Evolutionary conservation across 2,329 filamentous ascomycete genomes (phyloP).

Genomic region (Apiospora arundinis): DNA sequence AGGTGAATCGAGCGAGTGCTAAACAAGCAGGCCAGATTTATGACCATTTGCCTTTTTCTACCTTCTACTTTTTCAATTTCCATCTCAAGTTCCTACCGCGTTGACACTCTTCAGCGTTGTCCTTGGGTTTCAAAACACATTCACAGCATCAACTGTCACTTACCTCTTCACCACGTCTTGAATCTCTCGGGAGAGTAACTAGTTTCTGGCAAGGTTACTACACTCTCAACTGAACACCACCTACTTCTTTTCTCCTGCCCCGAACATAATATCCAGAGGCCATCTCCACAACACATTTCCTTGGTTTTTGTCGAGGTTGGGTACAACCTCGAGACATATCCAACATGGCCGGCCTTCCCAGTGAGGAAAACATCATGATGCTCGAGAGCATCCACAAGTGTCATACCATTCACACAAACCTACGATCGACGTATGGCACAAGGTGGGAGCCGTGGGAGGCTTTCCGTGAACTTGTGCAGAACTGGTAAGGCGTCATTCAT

Average conservation of each 20-base stretch:
- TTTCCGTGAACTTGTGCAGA: conserved; percentile 43
- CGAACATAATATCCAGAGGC: background rate
- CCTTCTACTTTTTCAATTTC: no score
- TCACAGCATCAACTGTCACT: no score
- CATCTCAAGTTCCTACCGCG: no score
- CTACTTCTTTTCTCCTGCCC: background rate
- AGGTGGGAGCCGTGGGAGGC: conserved; percentile 33
- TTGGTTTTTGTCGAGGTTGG: background rate
- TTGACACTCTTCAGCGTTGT: no score
- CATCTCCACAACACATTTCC: background rate
- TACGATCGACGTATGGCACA: background rate
- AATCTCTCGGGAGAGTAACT: no score
- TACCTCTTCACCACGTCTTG: no score
- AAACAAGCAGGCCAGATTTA: no score
- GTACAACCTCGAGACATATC: background rate
- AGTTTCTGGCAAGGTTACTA: no score
- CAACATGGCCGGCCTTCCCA: background rate
- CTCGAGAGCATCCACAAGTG: background rate
- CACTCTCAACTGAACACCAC: background rate
- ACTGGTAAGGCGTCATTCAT: conserved; percentile 34
- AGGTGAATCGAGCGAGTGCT: no score
- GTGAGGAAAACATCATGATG: background rate
- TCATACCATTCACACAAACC: background rate
- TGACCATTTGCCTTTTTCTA: no score
- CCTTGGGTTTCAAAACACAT: no score